phyloP scores from a whole-genome alignment of 106 monocot species.

The Dioscorea dumetorum region DNA sequence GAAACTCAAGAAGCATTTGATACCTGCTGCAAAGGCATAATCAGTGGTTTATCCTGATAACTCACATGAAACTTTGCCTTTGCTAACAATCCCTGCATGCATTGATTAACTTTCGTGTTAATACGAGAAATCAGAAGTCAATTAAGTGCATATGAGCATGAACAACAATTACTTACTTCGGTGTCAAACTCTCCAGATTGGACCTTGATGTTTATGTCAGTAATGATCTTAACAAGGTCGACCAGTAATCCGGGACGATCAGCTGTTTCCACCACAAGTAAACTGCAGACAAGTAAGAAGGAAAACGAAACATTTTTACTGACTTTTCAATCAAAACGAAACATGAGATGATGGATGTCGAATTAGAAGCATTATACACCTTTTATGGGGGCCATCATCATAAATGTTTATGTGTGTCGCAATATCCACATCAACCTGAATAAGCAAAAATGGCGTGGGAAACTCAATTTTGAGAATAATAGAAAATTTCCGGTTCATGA shows the following conservation, averaged over 20 bases:
- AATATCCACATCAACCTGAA: conserved; percentile 86
- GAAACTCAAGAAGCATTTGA: too few species aligned
- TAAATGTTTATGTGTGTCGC: conserved; percentile 76
- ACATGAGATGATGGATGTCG: too few species aligned
- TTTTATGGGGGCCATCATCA: conserved; percentile 76
- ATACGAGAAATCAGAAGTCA: background rate
- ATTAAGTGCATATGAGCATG: background rate
- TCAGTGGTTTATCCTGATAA: conserved; percentile 61
- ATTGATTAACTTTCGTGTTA: background rate
- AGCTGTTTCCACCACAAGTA: conserved; percentile 81
- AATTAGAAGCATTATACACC: conserved; percentile 20
- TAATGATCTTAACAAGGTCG: conserved; percentile 84
- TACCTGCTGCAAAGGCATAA: conserved; percentile 65
- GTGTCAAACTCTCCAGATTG: conserved; percentile 95
- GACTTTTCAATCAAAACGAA: too few species aligned
- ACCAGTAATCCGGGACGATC: conserved; percentile 88
- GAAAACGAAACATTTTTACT: too few species aligned
- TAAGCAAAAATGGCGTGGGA: background rate
- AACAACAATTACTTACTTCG: conserved; percentile 33
- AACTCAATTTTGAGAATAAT: too few species aligned
- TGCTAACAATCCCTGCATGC: conserved; percentile 68
- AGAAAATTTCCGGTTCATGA: too few species aligned
- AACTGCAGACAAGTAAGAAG: conserved; percentile 33
- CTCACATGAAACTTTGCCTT: conserved; percentile 98
- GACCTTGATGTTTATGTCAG: conserved; percentile 81